Conservation (phyloP, 257 asterid species). For the Nicotiana attenuata region DNA sequence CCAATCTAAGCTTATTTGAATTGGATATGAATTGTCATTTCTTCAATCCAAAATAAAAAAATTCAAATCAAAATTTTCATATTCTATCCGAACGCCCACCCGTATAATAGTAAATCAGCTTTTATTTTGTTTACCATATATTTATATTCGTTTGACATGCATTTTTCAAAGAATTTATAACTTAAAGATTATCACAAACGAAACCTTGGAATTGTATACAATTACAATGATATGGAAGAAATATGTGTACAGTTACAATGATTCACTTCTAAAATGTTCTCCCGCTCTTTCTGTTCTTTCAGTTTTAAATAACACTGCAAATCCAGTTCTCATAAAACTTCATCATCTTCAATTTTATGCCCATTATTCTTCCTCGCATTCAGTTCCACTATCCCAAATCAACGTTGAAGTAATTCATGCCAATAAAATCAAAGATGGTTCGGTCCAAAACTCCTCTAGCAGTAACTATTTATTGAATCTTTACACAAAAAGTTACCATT, state of each 20-base stretch:
- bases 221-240: constrained; percentile 17
- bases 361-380: constrained; percentile 18
- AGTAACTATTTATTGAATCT: constrained; percentile 37
- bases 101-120: no score
- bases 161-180: no score
- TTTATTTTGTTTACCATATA: no score
- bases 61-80: no score
- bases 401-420: constrained; percentile 34
- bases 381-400: constrained; percentile 7
- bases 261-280: neutral
- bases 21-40: no score
- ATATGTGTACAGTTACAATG: neutral
- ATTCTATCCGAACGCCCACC: no score
- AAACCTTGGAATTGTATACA: no score
- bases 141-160: no score
- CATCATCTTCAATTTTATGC: neutral
- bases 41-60: no score
- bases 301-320: neutral
- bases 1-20: no score
- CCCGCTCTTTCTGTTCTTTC: no score
- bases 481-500: constrained; percentile 28
- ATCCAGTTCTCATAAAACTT: neutral
- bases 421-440: constrained; percentile 40
- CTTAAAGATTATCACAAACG: no score
- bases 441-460: constrained; percentile 17